A percentile compares a stretch with the other conserved stretches of the same genome.
These are phyloP conservation scores for Linnemannia schmuckeri DNA, from an alignment of 192 early-diverging fungal species.

Conservation along the genomic window DNA sequence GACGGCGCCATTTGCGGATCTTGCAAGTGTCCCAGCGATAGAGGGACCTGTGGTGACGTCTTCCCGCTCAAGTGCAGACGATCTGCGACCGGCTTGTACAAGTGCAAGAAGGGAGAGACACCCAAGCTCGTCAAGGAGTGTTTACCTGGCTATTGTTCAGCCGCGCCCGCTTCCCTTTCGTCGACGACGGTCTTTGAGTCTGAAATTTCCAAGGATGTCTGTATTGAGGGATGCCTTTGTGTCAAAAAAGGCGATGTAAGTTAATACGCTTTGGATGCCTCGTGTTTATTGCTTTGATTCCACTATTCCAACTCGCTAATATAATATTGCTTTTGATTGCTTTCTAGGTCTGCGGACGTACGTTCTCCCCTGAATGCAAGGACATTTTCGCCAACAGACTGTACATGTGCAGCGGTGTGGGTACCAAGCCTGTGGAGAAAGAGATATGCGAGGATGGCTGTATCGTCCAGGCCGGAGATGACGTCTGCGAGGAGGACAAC, in stretches of 20 bases:
- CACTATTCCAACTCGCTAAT: neutral
- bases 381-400: neutral
- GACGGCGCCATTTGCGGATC: neutral
- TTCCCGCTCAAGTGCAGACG: conserved; percentile 1
- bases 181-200: neutral
- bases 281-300: neutral
- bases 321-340: neutral
- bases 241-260: neutral
- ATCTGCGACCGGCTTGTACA: neutral
- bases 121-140: neutral
- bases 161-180: too few species aligned
- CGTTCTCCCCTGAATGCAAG: conserved; percentile 15
- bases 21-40: neutral
- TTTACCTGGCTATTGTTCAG: too few species aligned
- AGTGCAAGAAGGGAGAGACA: neutral
- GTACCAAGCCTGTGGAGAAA: neutral
- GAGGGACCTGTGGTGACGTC: neutral
- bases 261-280: neutral
- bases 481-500: neutral
- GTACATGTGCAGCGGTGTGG: neutral
- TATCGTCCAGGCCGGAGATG: conserved; percentile 3
- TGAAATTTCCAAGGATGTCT: neutral
- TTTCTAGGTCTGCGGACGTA: neutral
- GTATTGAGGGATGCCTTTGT: neutral
- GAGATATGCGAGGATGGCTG: conserved; percentile 3